These are phyloP conservation scores for Citeromyces nyonsensis DNA, from an alignment of 805 yeast genomes.

Conservation along the genomic window DNA sequence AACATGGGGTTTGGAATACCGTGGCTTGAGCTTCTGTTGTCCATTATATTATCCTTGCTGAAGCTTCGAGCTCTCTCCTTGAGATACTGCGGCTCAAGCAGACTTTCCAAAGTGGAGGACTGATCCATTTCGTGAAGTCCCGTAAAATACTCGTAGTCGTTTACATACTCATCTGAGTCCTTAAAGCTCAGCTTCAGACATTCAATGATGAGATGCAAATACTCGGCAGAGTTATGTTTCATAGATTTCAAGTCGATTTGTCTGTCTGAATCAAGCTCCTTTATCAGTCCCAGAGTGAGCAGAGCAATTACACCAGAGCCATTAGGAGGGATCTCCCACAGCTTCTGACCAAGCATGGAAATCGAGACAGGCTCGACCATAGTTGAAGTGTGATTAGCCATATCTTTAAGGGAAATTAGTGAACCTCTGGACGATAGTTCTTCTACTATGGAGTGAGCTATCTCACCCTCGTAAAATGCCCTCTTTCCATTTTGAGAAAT, in stretches of 20 bases:
- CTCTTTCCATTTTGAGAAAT: slow-evolving; percentile 43
- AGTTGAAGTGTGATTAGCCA: slow-evolving; percentile 39
- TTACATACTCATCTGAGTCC: slow-evolving; percentile 61
- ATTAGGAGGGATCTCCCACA: slow-evolving; percentile 80
- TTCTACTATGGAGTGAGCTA: slow-evolving; percentile 48
- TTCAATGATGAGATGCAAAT: slow-evolving; percentile 57
- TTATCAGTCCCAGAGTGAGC: slow-evolving; percentile 51
- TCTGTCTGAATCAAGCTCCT: slow-evolving; percentile 30
- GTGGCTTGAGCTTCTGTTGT: slow-evolving; percentile 23
- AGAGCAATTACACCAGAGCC: slow-evolving; percentile 73
- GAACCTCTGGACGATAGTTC: slow-evolving; percentile 41
- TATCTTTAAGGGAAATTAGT: slow-evolving; percentile 36
- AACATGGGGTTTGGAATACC: slow-evolving; percentile 44
- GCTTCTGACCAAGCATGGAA: slow-evolving; percentile 31
- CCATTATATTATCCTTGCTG: slow-evolving; percentile 19
- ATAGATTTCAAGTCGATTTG: slow-evolving; percentile 22
- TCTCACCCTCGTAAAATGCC: slow-evolving; percentile 58
- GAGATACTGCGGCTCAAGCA: slow-evolving; percentile 35
- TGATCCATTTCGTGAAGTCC: slow-evolving; percentile 11
- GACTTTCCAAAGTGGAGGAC: slow-evolving; percentile 18
- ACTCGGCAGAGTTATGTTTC: slow-evolving; percentile 55
- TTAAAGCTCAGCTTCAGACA: slow-evolving; percentile 57
- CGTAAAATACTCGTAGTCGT: slow-evolving; percentile 33
- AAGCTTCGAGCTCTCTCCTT: slow-evolving; percentile 31
- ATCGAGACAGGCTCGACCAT: slow-evolving; percentile 49